These are phyloP conservation scores for Nigrospora osmanthi DNA, from an alignment of 2,329 filamentous ascomycete genomes.

Conservation along the genomic window DNA sequence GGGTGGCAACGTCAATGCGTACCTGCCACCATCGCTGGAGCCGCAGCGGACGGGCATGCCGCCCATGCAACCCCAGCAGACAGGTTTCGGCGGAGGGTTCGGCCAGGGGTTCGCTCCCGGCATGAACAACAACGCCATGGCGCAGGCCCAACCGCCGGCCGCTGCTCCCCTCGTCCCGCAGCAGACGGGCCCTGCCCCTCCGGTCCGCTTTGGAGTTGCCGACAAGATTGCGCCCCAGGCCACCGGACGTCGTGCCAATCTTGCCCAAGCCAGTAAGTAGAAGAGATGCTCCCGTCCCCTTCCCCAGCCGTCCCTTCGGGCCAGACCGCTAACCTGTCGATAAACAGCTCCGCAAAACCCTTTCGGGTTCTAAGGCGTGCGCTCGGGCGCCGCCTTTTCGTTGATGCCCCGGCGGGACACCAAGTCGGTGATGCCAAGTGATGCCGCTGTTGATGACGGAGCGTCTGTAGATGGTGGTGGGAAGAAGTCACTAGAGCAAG, in stretches of 20 bases:
- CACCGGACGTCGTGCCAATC: conserved; percentile 83
- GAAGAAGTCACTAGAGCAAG: too few relatives aligned
- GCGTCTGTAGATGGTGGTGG: too few relatives aligned
- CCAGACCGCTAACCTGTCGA: conserved; percentile 2
- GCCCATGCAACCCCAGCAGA: conserved; percentile 38
- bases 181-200: conserved; percentile 77
- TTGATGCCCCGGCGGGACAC: too few relatives aligned
- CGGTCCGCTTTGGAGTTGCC: conserved; percentile 79
- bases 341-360: conserved; percentile 43
- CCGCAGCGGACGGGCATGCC: conserved; percentile 49
- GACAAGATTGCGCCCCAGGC: conserved; percentile 79
- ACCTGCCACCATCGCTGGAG: conserved; percentile 51
- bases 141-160: conserved; percentile 47
- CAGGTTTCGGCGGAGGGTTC: conserved; percentile 39
- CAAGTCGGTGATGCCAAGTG: too few relatives aligned
- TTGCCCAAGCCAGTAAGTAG: conserved; percentile 90
- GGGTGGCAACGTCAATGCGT: conserved; percentile 46
- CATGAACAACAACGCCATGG: conserved; percentile 36
- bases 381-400: too few relatives aligned
- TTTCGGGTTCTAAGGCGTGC: conserved; percentile 34
- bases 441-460: too few relatives aligned
- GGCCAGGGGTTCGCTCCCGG: conserved; percentile 34
- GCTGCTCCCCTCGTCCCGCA: conserved; percentile 62
- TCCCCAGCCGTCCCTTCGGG: conserved; percentile 3
- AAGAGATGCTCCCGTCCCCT: background rate